These are phyloP conservation scores for Sphagnum fallax DNA, from an alignment of 228 moss, liverwort and hornwort genomes.

Conservation along the genomic window DNA sequence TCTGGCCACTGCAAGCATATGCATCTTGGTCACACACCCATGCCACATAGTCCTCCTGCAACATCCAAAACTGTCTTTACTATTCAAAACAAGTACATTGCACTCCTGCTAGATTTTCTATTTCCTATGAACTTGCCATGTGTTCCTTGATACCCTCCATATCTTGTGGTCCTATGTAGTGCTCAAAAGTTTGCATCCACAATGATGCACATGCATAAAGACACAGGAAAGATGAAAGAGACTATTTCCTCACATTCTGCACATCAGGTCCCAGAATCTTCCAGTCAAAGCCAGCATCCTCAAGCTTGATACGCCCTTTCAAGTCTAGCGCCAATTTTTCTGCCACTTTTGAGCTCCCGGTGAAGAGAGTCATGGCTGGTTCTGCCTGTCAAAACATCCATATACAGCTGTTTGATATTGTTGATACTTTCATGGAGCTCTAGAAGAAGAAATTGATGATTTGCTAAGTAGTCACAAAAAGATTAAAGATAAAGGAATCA, in stretches of 20 bases:
- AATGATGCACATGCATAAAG: no score
- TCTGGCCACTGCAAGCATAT: constrained; percentile 99
- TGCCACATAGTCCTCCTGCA: constrained; percentile 83
- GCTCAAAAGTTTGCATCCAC: no score
- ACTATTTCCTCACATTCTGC: constrained; percentile 42
- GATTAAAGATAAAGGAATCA: no score
- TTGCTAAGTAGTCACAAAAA: neutral
- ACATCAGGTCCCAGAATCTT: constrained; percentile 98
- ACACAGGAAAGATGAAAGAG: no score
- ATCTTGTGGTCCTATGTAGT: no score
- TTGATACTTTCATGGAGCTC: neutral
- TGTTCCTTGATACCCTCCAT: no score
- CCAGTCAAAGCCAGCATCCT: constrained; percentile 99
- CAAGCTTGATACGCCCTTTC: constrained; percentile 91
- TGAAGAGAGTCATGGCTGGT: constrained; percentile 89
- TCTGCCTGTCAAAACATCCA: constrained; percentile 41
- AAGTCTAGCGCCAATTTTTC: constrained; percentile 88
- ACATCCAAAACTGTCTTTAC: constrained; percentile 1
- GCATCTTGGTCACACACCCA: constrained; percentile 99
- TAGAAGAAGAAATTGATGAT: neutral
- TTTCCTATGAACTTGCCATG: no score
- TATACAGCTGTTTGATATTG: neutral
- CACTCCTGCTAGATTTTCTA: no score
- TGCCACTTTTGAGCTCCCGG: constrained; percentile 96
- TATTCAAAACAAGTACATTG: neutral